Base-by-base conservation (phyloP, 2,329 filamentous ascomycete genomes). In the Neopestalotiopsis sp. region DNA sequence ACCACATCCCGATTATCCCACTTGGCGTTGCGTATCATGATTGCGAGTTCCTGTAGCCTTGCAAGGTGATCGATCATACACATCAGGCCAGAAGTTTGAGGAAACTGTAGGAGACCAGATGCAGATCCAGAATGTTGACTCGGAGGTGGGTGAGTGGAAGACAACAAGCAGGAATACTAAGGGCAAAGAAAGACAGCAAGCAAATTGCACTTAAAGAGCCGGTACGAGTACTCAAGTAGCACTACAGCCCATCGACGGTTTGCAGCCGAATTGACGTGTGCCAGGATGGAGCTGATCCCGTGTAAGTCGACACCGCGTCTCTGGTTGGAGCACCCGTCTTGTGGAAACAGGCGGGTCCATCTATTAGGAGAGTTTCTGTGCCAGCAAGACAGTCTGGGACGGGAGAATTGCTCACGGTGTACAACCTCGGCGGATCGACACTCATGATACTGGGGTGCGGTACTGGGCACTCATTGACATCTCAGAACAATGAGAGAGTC, bases 301-400 rank as follows among this genome's bases (percentile, higher is more conserved):
- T 52, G 17, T 17, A 52, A 17, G 20, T 52, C 17, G n/a, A 52
- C 45, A 52, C 45, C 45, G 45, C 45, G 45, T 52, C 6, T 17
- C n/a, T 38, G 24, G 20, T 49, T 52, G n/a, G 62, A 9, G 30
- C 38, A 13, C 13, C 17, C 38, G 14, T 24, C 13, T 24, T 24
- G 28, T 40, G 30, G 10, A 38, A 63, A 24, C 12, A 30, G 30
- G 30, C 28, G 38, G 45, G 28, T 66, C 24, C 20, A 49, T 45
- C 5, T 7, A 52, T n/a, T 7, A 38, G 34, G 34, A 10, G 45
- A 24, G 45, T n/a, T 52, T 17, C 45, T 24, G 10, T 49, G 45
- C 45, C 45, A 7, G 17, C 30, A n/a, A 57, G 65, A 67, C 65
- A 67, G 65, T 67, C 40, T 67, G 65, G 20, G 34, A 52, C 32